Evolutionary conservation across 495 filamentous ascomycete genomes (phyloP).

Genomic region (Astrocystis sublimbata): DNA sequence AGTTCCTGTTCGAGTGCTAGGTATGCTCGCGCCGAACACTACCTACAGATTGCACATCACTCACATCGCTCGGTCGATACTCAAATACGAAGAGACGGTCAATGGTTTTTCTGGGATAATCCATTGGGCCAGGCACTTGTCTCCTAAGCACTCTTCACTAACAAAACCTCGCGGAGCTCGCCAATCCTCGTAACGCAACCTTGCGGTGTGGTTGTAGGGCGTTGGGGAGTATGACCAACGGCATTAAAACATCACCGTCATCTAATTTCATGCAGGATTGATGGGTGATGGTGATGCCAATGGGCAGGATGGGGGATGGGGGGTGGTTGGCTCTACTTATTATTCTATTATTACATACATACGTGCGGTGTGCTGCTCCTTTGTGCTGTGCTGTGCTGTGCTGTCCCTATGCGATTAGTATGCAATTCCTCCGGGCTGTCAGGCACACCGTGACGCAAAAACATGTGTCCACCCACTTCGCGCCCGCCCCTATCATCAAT

Average conservation of each 20-base stretch:
- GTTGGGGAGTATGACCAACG: too few relatives aligned
- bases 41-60: conserved; percentile 1
- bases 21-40: too few relatives aligned
- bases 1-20: too few relatives aligned
- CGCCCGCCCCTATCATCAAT: conserved; percentile 1
- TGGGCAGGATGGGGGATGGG: too few relatives aligned
- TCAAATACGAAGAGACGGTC: conserved; percentile 15
- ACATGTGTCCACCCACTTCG: neutral
- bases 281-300: too few relatives aligned
- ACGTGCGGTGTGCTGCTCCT: neutral
- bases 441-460: neutral
- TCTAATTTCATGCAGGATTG: conserved; percentile 11
- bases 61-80: neutral
- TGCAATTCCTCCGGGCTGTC: too few relatives aligned
- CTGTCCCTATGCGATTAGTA: too few relatives aligned
- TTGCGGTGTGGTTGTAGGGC: neutral
- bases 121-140: conserved; percentile 2
- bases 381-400: neutral
- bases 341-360: neutral
- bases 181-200: conserved; percentile 3
- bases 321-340: neutral
- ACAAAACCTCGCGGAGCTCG: too few relatives aligned
- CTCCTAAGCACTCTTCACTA: neutral
- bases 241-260: conserved; percentile 5
- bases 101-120: conserved; percentile 15